These are phyloP conservation scores for Hypomontagnella monticulosa DNA, from an alignment of 495 filamentous ascomycete genomes.

Conservation along the genomic window DNA sequence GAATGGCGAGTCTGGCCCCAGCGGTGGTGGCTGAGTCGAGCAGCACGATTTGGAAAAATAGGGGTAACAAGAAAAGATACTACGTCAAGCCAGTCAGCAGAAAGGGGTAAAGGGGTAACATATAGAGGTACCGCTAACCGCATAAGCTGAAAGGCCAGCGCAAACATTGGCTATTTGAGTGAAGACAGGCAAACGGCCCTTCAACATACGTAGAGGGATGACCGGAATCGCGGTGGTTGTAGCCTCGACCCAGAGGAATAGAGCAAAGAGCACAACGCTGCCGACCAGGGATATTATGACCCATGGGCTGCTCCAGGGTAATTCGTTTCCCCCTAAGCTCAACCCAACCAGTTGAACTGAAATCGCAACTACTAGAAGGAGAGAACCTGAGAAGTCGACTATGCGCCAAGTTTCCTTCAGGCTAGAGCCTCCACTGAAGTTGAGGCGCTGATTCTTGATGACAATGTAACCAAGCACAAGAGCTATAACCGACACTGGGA, in stretches of 20 bases:
- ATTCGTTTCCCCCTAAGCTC: conserved; percentile 70
- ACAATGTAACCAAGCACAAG: conserved; percentile 64
- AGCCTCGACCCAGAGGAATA: conserved; percentile 65
- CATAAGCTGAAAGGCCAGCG: conserved; percentile 69
- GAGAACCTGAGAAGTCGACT: conserved; percentile 66
- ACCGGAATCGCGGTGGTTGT: conserved; percentile 68
- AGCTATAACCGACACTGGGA: conserved; percentile 63
- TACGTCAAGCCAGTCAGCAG: conserved; percentile 36
- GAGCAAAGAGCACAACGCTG: conserved; percentile 59
- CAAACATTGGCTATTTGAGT: conserved; percentile 69
- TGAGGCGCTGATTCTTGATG: conserved; percentile 53
- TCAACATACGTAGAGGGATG: conserved; percentile 67
- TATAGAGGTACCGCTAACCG: conserved; percentile 56
- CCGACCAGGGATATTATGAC: conserved; percentile 62
- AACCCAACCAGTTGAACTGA: conserved; percentile 67
- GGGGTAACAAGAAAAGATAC: conserved; percentile 72
- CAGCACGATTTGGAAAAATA: conserved; percentile 71
- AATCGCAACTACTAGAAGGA: conserved; percentile 65
- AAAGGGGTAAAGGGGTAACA: not conserved
- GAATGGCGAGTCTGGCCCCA: conserved; percentile 66
- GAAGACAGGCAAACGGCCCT: conserved; percentile 60
- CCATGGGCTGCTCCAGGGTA: conserved; percentile 66
- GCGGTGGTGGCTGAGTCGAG: conserved; percentile 69
- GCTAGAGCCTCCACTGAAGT: conserved; percentile 36
- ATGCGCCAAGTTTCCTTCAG: conserved; percentile 59